Conservation (phyloP, 176 grass and related monocot species). For the Hordeum marinum region DNA sequence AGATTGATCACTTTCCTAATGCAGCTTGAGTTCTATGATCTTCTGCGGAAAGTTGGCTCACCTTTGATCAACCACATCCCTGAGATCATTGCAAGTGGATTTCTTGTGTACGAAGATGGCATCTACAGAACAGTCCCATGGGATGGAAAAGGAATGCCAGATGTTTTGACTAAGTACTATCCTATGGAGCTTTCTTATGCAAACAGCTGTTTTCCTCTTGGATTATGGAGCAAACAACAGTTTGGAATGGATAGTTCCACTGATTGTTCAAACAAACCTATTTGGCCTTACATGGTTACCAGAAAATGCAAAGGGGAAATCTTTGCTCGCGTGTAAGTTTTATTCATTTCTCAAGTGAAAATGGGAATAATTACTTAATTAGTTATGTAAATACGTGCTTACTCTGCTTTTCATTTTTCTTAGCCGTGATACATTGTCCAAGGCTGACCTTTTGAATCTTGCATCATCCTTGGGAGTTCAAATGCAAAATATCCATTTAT, state of each 20-base stretch:
- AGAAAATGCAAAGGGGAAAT: constrained; percentile 92
- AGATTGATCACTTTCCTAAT: constrained; percentile 24
- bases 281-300: constrained; percentile 93
- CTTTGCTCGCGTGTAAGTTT: constrained; percentile 84
- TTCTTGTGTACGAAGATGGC: constrained; percentile 61
- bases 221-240: constrained; percentile 78
- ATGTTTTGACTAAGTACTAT: constrained; percentile 56
- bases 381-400: constrained; percentile 8
- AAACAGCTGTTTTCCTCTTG: constrained; percentile 66
- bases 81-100: constrained; percentile 81
- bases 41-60: constrained; percentile 54
- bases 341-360: constrained; percentile 1
- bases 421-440: constrained; percentile 74
- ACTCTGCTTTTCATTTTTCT: constrained; percentile 23
- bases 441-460: constrained; percentile 61
- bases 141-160: constrained; percentile 80
- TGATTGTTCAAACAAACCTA: constrained; percentile 39
- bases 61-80: constrained; percentile 80
- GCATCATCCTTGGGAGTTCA: constrained; percentile 92
- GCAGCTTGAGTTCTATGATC: constrained; percentile 90
- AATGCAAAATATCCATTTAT: constrained; percentile 72
- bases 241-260: constrained; percentile 37
- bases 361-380: constrained; percentile 10
- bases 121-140: constrained; percentile 62
- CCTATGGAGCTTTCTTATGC: constrained; percentile 30